These are phyloP conservation scores for Thecamonas trahens DNA, from an alignment of 78 protist genomes.

Conservation along the genomic window DNA sequence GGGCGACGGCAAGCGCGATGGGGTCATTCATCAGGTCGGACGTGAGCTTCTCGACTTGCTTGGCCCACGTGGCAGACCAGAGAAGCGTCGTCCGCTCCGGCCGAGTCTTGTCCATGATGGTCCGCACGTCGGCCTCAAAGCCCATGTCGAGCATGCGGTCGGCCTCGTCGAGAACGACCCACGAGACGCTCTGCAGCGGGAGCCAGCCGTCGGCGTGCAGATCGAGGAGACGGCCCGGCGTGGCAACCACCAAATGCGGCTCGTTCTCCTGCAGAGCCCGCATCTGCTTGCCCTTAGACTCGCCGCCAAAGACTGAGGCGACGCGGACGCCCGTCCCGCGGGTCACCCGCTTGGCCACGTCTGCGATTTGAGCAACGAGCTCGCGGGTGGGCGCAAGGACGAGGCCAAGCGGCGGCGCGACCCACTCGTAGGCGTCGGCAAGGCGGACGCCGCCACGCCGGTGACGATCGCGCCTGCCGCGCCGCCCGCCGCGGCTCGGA, in stretches of 20 bases:
- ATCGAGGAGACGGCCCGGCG: constrained; percentile 71
- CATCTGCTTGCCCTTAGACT: constrained; percentile 16
- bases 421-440: too few relatives aligned
- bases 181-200: constrained; percentile 1
- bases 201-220: constrained; percentile 4
- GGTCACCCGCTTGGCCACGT: background rate
- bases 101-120: constrained; percentile 65
- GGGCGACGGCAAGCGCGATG: constrained; percentile 47
- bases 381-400: constrained; percentile 75
- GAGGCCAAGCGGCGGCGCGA: constrained; percentile 47
- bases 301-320: constrained; percentile 58
- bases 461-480: too few relatives aligned
- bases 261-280: constrained; percentile 12
- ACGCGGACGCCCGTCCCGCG: too few relatives aligned
- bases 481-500: too few relatives aligned
- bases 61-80: constrained; percentile 99
- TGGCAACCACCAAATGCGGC: constrained; percentile 46
- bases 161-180: constrained; percentile 76
- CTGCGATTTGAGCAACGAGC: constrained; percentile 63
- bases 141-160: constrained; percentile 97
- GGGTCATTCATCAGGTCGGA: constrained; percentile 26
- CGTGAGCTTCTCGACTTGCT: constrained; percentile 82
- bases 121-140: constrained; percentile 83
- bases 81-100: constrained; percentile 95
- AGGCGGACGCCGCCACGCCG: too few relatives aligned